phyloP scores from a whole-genome alignment of 257 asterid species.

The Nicotiana tomentosiformis region DNA sequence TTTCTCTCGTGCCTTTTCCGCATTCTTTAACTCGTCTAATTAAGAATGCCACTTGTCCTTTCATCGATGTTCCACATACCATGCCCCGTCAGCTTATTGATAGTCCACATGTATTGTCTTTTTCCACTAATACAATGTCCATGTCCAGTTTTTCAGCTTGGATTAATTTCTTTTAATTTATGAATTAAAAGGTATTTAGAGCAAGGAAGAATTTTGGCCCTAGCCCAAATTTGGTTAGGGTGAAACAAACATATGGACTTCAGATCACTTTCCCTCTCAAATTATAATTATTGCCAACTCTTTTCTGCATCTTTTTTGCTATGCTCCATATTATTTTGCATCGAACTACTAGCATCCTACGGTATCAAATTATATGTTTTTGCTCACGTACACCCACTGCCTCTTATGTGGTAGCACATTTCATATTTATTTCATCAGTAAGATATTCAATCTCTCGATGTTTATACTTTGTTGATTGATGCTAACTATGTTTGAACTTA shows the following conservation, averaged over 20 bases:
- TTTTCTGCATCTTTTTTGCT: neutral
- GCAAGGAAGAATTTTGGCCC: too few relatives aligned
- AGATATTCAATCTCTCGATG: neutral
- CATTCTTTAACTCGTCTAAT: too few relatives aligned
- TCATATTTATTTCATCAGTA: neutral
- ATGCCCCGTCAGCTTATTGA: too few relatives aligned
- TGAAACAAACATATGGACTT: neutral
- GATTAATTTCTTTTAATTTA: neutral
- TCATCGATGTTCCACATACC: too few relatives aligned
- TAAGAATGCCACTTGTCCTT: too few relatives aligned
- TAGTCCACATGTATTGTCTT: too few relatives aligned
- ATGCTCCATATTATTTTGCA: neutral
- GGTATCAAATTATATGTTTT: too few relatives aligned
- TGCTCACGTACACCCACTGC: too few relatives aligned
- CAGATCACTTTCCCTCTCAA: too few relatives aligned
- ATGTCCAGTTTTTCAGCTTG: neutral
- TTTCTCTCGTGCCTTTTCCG: too few relatives aligned
- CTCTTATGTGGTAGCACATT: too few relatives aligned
- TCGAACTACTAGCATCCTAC: too few relatives aligned
- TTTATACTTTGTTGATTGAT: neutral
- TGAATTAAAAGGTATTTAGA: neutral
- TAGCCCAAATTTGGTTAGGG: neutral
- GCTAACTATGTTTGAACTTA: neutral
- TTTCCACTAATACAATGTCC: neutral
- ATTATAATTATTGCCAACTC: neutral